phyloP scores from a whole-genome alignment of 2,329 filamentous ascomycete genomes.

The Eutypella sp. region DNA sequence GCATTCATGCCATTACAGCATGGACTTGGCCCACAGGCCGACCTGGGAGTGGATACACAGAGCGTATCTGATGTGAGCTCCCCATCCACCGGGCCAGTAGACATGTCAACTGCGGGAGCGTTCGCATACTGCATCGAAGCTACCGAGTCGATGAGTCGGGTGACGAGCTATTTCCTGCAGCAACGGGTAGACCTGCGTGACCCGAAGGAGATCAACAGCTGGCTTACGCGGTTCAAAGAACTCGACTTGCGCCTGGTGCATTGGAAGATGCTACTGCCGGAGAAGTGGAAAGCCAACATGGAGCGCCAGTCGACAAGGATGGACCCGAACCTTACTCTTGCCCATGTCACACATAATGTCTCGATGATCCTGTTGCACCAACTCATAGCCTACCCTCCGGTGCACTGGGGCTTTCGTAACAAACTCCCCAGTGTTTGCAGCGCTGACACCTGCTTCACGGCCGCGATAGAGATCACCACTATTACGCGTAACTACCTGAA shows the following conservation, averaged over 20 bases:
- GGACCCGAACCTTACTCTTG: slow-evolving; percentile 45
- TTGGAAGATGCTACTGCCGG: slow-evolving; percentile 22
- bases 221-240: slow-evolving; percentile 44
- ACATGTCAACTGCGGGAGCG: slow-evolving; percentile 36
- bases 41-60: slow-evolving; percentile 3
- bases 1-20: slow-evolving; percentile 20
- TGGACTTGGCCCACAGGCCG: slow-evolving; percentile 21
- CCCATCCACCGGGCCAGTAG: slow-evolving; percentile 16
- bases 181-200: slow-evolving; percentile 35
- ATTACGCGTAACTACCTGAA: slow-evolving; percentile 43
- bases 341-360: slow-evolving; percentile 45
- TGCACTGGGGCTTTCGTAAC: slow-evolving; percentile 24
- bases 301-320: slow-evolving; percentile 27
- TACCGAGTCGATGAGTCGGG: slow-evolving; percentile 39
- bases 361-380: slow-evolving; percentile 47
- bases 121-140: slow-evolving; percentile 44
- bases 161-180: slow-evolving; percentile 40
- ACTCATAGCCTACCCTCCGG: slow-evolving; percentile 38
- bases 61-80: not conserved
- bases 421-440: slow-evolving; percentile 39
- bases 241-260: slow-evolving; percentile 41
- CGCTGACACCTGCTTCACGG: slow-evolving; percentile 43
- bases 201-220: slow-evolving; percentile 35
- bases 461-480: slow-evolving; percentile 39
- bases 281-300: slow-evolving; percentile 31